Conservation (phyloP, 495 filamentous ascomycete species). For the Hyaloscypha hepaticicola region DNA sequence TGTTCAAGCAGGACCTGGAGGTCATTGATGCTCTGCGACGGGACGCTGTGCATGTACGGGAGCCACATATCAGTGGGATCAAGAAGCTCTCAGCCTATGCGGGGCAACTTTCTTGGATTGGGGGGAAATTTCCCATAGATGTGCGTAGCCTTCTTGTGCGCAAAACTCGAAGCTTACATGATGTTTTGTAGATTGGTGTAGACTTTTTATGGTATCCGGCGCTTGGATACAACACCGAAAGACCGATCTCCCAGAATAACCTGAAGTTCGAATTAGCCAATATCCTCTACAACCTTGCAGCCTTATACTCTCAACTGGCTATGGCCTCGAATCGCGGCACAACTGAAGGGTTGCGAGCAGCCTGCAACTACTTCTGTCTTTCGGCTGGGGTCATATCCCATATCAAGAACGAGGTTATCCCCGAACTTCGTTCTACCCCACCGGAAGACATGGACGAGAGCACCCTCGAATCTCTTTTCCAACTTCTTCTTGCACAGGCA, state of each 20-base stretch:
- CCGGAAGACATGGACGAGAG: slow-evolving; percentile 95
- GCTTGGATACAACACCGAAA: slow-evolving; percentile 82
- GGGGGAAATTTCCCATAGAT: slow-evolving; percentile 95
- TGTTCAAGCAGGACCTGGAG: slow-evolving; percentile 89
- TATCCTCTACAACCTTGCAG: slow-evolving; percentile 86
- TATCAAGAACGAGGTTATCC: slow-evolving; percentile 74
- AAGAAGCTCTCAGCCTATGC: slow-evolving; percentile 85
- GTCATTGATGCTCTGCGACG: slow-evolving; percentile 78
- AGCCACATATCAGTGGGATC: slow-evolving; percentile 87
- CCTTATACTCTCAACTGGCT: slow-evolving; percentile 90
- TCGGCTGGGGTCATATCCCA: slow-evolving; percentile 82
- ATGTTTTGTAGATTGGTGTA: slow-evolving; percentile 70
- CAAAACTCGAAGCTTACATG: slow-evolving; percentile 28
- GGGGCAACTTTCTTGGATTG: slow-evolving; percentile 90
- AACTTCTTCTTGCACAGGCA: slow-evolving; percentile 84
- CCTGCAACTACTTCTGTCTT: slow-evolving; percentile 88
- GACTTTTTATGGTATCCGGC: slow-evolving; percentile 96
- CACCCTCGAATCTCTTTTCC: slow-evolving; percentile 78
- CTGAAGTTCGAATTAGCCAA: slow-evolving; percentile 94
- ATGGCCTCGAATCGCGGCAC: slow-evolving; percentile 70
- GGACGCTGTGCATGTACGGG: slow-evolving; percentile 82
- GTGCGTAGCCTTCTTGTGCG: slow-evolving; percentile 48
- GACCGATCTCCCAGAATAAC: slow-evolving; percentile 85
- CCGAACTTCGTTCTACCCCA: slow-evolving; percentile 80
- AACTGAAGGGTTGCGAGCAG: slow-evolving; percentile 83